These are phyloP conservation scores for Globisporangium solare DNA, from an alignment of 352 stramenopile genomes.

Conservation along the genomic window DNA sequence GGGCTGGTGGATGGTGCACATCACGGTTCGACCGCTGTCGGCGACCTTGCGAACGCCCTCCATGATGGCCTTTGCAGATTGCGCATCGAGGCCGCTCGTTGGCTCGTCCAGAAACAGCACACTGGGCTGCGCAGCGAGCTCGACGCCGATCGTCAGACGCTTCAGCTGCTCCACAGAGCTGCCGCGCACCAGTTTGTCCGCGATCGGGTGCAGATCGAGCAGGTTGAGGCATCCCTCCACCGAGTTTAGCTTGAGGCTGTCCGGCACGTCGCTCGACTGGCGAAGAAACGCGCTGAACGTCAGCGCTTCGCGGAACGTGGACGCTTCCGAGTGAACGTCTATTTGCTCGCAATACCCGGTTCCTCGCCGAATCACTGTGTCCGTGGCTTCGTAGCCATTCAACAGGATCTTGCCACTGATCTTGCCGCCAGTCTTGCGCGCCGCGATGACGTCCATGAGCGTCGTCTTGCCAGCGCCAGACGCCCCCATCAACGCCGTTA, in stretches of 20 bases:
- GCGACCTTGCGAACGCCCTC: constrained; percentile 26
- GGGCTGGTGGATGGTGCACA: constrained; percentile 87
- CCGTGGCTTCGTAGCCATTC: constrained; percentile 17
- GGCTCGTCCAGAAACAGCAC: constrained; percentile 63
- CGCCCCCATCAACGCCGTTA: constrained; percentile 37
- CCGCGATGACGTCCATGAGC: constrained; percentile 86
- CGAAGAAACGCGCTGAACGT: constrained; percentile 86
- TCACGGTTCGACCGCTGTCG: not conserved
- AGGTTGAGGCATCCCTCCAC: constrained; percentile 21
- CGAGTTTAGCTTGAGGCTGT: constrained; percentile 12
- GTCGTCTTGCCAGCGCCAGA: constrained; percentile 27
- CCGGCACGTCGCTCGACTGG: constrained; percentile 15
- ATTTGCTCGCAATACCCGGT: constrained; percentile 73
- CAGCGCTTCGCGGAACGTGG: constrained; percentile 87
- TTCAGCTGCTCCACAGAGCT: constrained; percentile 21
- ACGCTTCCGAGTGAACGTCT: constrained; percentile 83
- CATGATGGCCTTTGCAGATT: constrained; percentile 42
- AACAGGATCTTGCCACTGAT: constrained; percentile 35
- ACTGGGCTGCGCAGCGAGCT: constrained; percentile 63
- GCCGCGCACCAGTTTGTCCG: constrained; percentile 17
- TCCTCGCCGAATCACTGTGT: constrained; percentile 12
- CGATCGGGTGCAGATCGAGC: constrained; percentile 16
- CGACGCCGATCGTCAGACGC: constrained; percentile 59
- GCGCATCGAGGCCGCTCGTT: constrained; percentile 30
- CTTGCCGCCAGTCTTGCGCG: constrained; percentile 78